phyloP scores from a whole-genome alignment of 345 rosid genomes.

The Salix exigua region DNA sequence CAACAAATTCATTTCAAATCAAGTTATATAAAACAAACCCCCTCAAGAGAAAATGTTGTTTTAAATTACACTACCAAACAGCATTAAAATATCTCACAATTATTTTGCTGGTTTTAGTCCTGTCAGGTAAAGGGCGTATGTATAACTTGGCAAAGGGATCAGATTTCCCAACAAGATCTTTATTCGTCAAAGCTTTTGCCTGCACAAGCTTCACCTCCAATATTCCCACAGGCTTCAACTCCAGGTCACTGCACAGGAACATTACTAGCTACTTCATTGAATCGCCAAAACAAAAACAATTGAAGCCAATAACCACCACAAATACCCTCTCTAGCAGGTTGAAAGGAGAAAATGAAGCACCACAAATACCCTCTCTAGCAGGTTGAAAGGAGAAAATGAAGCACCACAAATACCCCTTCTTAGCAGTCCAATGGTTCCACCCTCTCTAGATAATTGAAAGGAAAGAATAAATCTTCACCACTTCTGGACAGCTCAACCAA shows the following conservation, averaged over 20 bases:
- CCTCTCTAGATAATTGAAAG: neutral
- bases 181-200: slow-evolving; percentile 86
- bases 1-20: slow-evolving; percentile 11
- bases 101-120: slow-evolving; percentile 72
- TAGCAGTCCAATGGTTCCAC: neutral
- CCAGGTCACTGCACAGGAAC: slow-evolving; percentile 65
- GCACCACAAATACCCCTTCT: neutral
- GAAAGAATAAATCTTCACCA: neutral
- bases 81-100: slow-evolving; percentile 49
- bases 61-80: neutral
- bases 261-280: slow-evolving; percentile 11
- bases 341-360: neutral
- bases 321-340: neutral
- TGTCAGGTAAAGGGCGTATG: slow-evolving; percentile 77
- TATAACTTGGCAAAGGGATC: slow-evolving; percentile 85
- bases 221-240: slow-evolving; percentile 83
- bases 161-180: slow-evolving; percentile 92
- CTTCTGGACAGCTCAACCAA: neutral
- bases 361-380: neutral
- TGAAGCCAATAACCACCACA: slow-evolving; percentile 3
- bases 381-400: neutral
- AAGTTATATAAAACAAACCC: slow-evolving; percentile 1
- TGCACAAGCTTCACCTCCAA: slow-evolving; percentile 99
- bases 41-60: neutral
- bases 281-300: neutral